Evolutionary conservation across 129 eudicot genomes (phyloP).

Genomic region (Lactuca saligna): DNA sequence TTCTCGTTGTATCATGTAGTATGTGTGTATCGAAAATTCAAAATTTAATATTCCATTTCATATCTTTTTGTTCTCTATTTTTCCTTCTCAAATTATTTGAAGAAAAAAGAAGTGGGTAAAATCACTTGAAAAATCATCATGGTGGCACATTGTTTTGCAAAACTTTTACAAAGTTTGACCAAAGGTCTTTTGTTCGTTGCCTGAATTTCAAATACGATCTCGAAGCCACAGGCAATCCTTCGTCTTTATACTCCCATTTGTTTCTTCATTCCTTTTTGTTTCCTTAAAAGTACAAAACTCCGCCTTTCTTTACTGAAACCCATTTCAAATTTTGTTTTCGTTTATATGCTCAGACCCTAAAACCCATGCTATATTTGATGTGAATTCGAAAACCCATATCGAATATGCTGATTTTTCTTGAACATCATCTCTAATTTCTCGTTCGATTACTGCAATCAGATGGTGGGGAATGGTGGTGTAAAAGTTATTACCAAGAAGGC

Average conservation of each 20-base stretch:
- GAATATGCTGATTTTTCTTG: conserved; percentile 11
- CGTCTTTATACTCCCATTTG: conserved; percentile 4
- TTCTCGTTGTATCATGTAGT: too few relatives aligned
- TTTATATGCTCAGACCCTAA: conserved; percentile 13
- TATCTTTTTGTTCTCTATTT: not conserved
- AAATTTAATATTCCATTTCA: too few relatives aligned
- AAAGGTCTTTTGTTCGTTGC: not conserved
- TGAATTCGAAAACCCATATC: conserved; percentile 19
- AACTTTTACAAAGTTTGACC: conserved; percentile 22
- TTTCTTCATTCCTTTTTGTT: not conserved
- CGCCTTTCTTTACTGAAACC: conserved; percentile 8
- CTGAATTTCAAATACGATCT: conserved; percentile 17
- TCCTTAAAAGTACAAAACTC: not conserved
- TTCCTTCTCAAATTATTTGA: not conserved
- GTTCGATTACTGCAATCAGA: conserved; percentile 11
- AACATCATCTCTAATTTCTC: not conserved
- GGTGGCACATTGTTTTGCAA: conserved; percentile 24
- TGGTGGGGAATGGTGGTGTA: conserved; percentile 53
- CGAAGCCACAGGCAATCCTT: not conserved
- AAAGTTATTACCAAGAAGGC: conserved; percentile 52
- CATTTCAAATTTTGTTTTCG: conserved; percentile 6
- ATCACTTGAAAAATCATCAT: conserved; percentile 23
- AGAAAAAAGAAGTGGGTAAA: conserved; percentile 5
- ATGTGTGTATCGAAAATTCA: too few relatives aligned
- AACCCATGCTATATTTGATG: conserved; percentile 9